These are phyloP conservation scores for Clathrospora elynae DNA, from an alignment of 2,329 filamentous ascomycete genomes.

Conservation along the genomic window DNA sequence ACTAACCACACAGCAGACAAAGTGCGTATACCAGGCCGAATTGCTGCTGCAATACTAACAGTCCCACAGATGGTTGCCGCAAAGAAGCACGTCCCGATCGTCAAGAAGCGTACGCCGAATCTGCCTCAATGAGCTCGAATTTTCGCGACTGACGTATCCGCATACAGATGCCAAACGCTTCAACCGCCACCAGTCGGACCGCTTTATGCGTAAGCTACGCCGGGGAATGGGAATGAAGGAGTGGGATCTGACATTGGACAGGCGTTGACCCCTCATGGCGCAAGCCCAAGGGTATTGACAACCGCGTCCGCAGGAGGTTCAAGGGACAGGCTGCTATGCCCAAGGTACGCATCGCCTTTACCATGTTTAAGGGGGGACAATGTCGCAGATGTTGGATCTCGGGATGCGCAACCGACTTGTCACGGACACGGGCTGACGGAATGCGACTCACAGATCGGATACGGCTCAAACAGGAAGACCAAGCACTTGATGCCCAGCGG, in stretches of 20 bases:
- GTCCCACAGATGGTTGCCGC: constrained; percentile 86
- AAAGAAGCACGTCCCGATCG: constrained; percentile 99
- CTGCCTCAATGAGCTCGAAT: constrained; percentile 30
- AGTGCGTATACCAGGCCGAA: constrained; percentile 35
- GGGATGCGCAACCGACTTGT: no score
- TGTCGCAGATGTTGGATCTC: constrained; percentile 4
- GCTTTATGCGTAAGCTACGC: constrained; percentile 73
- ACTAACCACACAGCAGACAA: constrained; percentile 47
- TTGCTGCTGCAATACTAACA: constrained; percentile 29
- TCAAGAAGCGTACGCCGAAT: constrained; percentile 95
- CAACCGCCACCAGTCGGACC: constrained; percentile 96
- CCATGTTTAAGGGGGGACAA: not conserved
- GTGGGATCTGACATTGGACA: constrained; percentile 38
- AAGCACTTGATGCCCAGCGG: constrained; percentile 98
- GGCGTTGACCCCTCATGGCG: constrained; percentile 84
- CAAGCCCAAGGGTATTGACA: constrained; percentile 99
- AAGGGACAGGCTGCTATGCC: constrained; percentile 95
- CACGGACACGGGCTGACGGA: constrained; percentile 37
- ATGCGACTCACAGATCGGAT: constrained; percentile 76
- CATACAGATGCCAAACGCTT: constrained; percentile 85
- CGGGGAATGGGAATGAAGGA: constrained; percentile 12
- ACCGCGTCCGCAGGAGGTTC: constrained; percentile 95
- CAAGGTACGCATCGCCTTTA: constrained; percentile 70
- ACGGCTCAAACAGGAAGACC: constrained; percentile 99
- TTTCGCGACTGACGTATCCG: constrained; percentile 42